Evolutionary conservation across 805 yeast species (phyloP), one percentile per base, ranked within the genome.

Genomic region (Scheffersomyces amazonensis): DNA sequence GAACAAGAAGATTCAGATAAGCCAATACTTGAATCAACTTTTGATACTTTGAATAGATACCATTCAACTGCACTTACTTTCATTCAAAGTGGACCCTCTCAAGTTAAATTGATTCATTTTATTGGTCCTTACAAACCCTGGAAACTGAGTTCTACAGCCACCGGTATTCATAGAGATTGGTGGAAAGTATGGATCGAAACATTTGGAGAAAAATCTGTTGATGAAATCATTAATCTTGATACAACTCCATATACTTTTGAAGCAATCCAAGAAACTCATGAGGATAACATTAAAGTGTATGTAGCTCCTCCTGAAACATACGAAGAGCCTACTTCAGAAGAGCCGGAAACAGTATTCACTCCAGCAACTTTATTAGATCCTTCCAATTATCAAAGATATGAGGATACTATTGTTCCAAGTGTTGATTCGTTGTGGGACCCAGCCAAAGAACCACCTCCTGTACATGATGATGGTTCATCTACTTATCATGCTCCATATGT

Each of bases 91-190:
- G 34, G 36, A 7, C 37, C 47, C 10, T 46, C 58, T 7, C 56
- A 57, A 40, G 69, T 78, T 31, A 79, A 76, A 34, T 58, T 80
- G 31, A 62, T 82, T 7, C 93, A 85, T 56, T 85, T 75, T 50
- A 83, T 85, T 44, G 91, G 91, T 0, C 62, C 73, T 3, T 48
- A 51, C 11, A 81, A 81, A 49, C 87, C 87, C 0, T 77, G 86
- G 81, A 65, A 48, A 10, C 40, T 44, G 25, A 36, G 20, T 12
- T 35, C 52, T 5, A 32, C 49, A 5, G 49, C 39, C 7, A 47
- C 49, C 3, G 41, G 49, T 5, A 31, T 55, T 19, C 60, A 57
- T 39, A 44, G 43, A 23, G 50, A 44, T 32, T 69, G 75, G 75
- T 69, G 75, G 75, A 44, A 46, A 15, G 48, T 51, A 12, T 69